Evolutionary conservation across 768 basidiomycete genomes (phyloP).

Genomic region (Russula griseocarnosa): DNA sequence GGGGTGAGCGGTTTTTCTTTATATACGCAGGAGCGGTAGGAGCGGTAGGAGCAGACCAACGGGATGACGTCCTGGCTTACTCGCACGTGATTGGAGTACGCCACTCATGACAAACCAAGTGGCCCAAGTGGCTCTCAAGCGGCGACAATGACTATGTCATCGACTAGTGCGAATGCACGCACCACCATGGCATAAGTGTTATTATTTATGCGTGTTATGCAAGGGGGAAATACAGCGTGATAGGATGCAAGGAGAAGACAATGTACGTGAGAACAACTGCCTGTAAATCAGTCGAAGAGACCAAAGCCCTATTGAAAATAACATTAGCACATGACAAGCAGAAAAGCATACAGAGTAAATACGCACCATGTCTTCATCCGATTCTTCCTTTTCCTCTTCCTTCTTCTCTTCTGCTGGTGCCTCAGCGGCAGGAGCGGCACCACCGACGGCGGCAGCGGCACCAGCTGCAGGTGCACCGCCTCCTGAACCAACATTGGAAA

Average conservation of each 20-base stretch:
- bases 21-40: not conserved
- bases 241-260: slow-evolving; percentile 4
- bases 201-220: slow-evolving; percentile 6
- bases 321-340: slow-evolving; percentile 8
- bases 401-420: slow-evolving; percentile 76
- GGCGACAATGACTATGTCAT: not conserved
- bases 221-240: slow-evolving; percentile 16
- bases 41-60: no score
- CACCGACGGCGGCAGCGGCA: slow-evolving; percentile 52
- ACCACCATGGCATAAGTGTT: not conserved
- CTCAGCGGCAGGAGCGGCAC: slow-evolving; percentile 58
- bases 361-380: slow-evolving; percentile 85
- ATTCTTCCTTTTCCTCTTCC: slow-evolving; percentile 86
- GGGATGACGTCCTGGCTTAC: slow-evolving; percentile 18
- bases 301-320: slow-evolving; percentile 75
- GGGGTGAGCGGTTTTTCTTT: not conserved
- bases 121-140: not conserved
- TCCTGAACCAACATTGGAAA: slow-evolving; percentile 92
- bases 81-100: slow-evolving; percentile 4
- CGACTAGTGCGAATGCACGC: not conserved
- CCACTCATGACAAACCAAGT: slow-evolving; percentile 6
- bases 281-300: slow-evolving; percentile 74
- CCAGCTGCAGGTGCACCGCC: slow-evolving; percentile 78
- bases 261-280: slow-evolving; percentile 7
- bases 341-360: not conserved